Evolutionary conservation across 192 early-diverging fungal genomes (phyloP).

Genomic region (Entophlyctis helioformis): DNA sequence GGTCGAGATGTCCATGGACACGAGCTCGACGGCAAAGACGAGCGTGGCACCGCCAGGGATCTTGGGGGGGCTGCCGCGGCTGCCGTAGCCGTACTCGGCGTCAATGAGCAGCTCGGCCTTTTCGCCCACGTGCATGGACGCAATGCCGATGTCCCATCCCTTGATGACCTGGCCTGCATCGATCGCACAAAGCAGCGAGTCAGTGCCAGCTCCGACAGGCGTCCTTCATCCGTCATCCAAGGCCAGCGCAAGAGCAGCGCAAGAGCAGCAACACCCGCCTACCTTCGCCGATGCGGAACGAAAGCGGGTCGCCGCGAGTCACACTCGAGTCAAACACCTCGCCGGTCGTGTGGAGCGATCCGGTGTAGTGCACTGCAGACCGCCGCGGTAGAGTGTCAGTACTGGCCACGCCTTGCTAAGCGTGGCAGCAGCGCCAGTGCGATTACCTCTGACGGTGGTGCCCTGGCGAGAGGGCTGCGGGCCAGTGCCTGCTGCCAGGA

Average conservation of each 20-base stretch:
- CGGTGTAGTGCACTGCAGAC: slow-evolving; percentile 29
- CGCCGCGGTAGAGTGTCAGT: no score
- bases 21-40: slow-evolving; percentile 33
- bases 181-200: no score
- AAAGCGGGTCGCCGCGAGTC: slow-evolving; percentile 39
- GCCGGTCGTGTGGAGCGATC: slow-evolving; percentile 13
- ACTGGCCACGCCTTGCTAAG: no score
- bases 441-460: no score
- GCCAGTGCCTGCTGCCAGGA: no score
- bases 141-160: slow-evolving; percentile 62
- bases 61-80: no score
- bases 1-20: slow-evolving; percentile 8
- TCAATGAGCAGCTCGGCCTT: slow-evolving; percentile 46
- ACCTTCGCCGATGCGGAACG: slow-evolving; percentile 39
- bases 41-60: slow-evolving; percentile 40
- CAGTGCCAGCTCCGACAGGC: not conserved
- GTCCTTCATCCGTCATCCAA: not conserved
- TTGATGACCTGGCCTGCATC: slow-evolving; percentile 40
- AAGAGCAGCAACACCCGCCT: not conserved
- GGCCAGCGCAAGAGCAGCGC: not conserved
- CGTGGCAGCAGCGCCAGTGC: no score
- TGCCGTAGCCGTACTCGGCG: slow-evolving; percentile 52
- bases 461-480: no score
- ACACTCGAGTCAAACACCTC: slow-evolving; percentile 21
- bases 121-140: slow-evolving; percentile 56